Evolutionary conservation across 2,329 filamentous ascomycete genomes (phyloP).

Genomic region (Coleophoma cylindrospora): DNA sequence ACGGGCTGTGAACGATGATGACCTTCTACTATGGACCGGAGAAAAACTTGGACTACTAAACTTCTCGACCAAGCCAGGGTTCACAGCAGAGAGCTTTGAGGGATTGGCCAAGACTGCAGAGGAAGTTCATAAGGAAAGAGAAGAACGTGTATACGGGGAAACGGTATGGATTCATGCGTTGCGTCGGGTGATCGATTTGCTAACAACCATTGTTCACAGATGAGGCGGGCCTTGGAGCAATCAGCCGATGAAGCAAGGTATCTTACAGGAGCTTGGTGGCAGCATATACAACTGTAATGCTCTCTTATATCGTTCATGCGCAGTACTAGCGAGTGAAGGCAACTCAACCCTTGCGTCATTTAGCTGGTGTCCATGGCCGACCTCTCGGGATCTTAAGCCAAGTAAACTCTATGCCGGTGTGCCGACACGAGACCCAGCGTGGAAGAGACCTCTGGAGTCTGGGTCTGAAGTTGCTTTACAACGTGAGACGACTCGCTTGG

Average conservation of each 20-base stretch:
- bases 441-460: no score
- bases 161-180: constrained; percentile 21
- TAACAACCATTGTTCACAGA: constrained; percentile 28
- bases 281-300: no score
- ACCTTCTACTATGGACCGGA: constrained; percentile 83
- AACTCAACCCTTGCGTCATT: no score
- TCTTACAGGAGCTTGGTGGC: constrained; percentile 44
- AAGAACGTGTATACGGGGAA: constrained; percentile 58
- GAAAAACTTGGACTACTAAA: constrained; percentile 72
- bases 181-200: neutral
- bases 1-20: constrained; percentile 47
- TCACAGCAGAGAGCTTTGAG: constrained; percentile 46
- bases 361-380: no score
- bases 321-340: no score
- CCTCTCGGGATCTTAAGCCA: no score
- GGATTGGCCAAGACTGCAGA: constrained; percentile 32
- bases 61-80: constrained; percentile 50
- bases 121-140: constrained; percentile 44
- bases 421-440: no score
- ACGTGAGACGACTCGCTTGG: no score
- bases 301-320: no score
- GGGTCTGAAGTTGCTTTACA: no score
- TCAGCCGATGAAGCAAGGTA: constrained; percentile 78
- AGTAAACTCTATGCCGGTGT: no score
- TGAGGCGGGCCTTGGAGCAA: constrained; percentile 69